These are phyloP conservation scores for Penicillium sp. DNA, from an alignment of 2,329 filamentous ascomycete genomes.

Conservation along the genomic window DNA sequence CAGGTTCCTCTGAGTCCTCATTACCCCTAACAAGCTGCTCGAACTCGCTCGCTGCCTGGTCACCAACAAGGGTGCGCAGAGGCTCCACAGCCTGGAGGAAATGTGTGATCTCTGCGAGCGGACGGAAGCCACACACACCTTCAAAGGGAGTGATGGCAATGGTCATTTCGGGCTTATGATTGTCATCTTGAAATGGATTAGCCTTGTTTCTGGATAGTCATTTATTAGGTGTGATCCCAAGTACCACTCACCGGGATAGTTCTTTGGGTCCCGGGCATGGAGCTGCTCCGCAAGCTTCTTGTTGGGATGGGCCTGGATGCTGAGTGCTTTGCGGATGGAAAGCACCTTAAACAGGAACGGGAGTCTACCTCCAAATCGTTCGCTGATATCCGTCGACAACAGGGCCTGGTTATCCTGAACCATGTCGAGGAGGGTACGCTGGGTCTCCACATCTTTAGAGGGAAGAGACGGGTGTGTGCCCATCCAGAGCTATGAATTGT, in stretches of 20 bases:
- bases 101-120: conserved; percentile 79
- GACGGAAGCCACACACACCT: conserved; percentile 92
- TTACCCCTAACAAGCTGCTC: conserved; percentile 59
- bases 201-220: background rate
- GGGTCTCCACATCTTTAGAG: conserved; percentile 81
- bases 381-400: conserved; percentile 69
- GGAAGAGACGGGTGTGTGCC: conserved; percentile 95
- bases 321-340: conserved; percentile 91
- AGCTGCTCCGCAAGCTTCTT: conserved; percentile 90
- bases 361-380: conserved; percentile 76
- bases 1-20: conserved; percentile 49
- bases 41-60: conserved; percentile 51
- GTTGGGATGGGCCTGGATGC: conserved; percentile 95
- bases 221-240: no score
- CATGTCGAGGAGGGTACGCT: conserved; percentile 81
- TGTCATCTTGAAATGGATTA: conserved; percentile 69
- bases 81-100: conserved; percentile 70
- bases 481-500: conserved; percentile 80
- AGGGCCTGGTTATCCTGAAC: conserved; percentile 83
- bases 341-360: conserved; percentile 98
- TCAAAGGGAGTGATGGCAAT: conserved; percentile 97
- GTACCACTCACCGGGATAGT: conserved; percentile 68
- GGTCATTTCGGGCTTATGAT: conserved; percentile 99
- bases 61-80: conserved; percentile 65
- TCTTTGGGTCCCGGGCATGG: conserved; percentile 80